These are phyloP conservation scores for Magnolia officinalis DNA, from an alignment of 164 flowering plant genomes.

Conservation along the genomic window DNA sequence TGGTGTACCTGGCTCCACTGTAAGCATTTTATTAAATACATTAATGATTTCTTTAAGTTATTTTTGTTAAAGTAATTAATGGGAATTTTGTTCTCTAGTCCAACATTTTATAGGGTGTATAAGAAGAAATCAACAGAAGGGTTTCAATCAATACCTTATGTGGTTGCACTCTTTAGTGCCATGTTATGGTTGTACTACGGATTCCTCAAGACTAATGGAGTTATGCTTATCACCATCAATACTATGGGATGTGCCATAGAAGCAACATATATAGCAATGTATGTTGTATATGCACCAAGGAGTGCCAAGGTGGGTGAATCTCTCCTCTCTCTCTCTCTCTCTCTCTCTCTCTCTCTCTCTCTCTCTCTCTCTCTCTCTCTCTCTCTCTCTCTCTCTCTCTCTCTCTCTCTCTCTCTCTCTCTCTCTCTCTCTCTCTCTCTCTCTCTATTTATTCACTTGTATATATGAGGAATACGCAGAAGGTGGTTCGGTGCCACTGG, in stretches of 20 bases:
- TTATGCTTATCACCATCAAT: conserved; percentile 60
- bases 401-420: too few relatives aligned
- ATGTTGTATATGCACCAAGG: conserved; percentile 55
- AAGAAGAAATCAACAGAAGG: conserved; percentile 74
- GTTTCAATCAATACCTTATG: conserved; percentile 69
- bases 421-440: too few relatives aligned
- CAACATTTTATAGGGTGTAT: conserved; percentile 60
- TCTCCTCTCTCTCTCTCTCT: background rate
- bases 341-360: conserved; percentile 1
- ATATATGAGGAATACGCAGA: too few relatives aligned
- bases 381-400: background rate
- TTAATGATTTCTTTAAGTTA: background rate
- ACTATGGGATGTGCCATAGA: conserved; percentile 46
- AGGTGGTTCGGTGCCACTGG: too few relatives aligned
- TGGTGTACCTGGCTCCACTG: conserved; percentile 73
- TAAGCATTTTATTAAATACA: conserved; percentile 25
- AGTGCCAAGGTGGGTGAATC: conserved; percentile 32
- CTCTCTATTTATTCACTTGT: too few relatives aligned
- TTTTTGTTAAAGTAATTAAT: background rate
- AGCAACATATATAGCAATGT: conserved; percentile 43
- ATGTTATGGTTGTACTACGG: conserved; percentile 61
- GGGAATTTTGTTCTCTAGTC: conserved; percentile 32
- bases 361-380: background rate
- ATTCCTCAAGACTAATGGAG: conserved; percentile 39
- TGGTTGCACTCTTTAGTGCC: conserved; percentile 71